phyloP scores from a whole-genome alignment of 2,329 filamentous ascomycete genomes.

The Emergomyces orientalis region DNA sequence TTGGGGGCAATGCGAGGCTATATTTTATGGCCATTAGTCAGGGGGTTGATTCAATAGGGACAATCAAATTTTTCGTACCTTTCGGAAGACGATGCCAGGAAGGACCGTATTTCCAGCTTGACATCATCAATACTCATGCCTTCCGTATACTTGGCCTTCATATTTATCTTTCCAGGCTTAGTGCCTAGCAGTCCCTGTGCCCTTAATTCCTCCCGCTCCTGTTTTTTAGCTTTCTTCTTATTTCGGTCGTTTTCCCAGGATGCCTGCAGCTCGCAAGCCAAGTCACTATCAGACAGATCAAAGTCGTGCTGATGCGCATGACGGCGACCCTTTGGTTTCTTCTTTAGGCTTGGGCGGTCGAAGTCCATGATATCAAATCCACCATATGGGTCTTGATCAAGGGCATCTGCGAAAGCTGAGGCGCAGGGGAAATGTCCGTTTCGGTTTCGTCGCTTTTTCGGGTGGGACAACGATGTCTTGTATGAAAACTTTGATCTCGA shows the following conservation, averaged over 20 bases:
- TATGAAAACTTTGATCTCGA: not conserved
- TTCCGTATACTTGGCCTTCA: conserved; percentile 61
- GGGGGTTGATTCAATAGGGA: not conserved
- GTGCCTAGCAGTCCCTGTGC: conserved; percentile 54
- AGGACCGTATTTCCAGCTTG: conserved; percentile 60
- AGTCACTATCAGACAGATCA: conserved; percentile 56
- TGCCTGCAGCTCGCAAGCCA: conserved; percentile 50
- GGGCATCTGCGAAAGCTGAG: conserved; percentile 47
- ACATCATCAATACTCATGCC: conserved; percentile 65
- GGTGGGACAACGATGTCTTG: not conserved
- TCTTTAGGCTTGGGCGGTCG: conserved; percentile 57
- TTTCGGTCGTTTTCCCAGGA: conserved; percentile 59
- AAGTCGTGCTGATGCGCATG: conserved; percentile 40
- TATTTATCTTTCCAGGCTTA: conserved; percentile 47
- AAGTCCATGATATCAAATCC: conserved; percentile 83
- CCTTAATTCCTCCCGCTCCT: conserved; percentile 59
- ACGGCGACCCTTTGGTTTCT: conserved; percentile 55
- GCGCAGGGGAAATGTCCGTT: conserved; percentile 44
- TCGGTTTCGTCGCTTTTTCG: conserved; percentile 17
- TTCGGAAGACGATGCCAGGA: conserved; percentile 55
- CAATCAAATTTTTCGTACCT: conserved; percentile 43
- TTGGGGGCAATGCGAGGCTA: conserved; percentile 69
- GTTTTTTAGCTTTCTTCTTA: conserved; percentile 62
- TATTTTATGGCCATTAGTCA: not conserved
- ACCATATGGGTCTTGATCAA: conserved; percentile 53